Evolutionary conservation across 139 green algal species (phyloP), one percentile per base, ranked within the genome.

Genomic region (Coelastrella sp.): DNA sequence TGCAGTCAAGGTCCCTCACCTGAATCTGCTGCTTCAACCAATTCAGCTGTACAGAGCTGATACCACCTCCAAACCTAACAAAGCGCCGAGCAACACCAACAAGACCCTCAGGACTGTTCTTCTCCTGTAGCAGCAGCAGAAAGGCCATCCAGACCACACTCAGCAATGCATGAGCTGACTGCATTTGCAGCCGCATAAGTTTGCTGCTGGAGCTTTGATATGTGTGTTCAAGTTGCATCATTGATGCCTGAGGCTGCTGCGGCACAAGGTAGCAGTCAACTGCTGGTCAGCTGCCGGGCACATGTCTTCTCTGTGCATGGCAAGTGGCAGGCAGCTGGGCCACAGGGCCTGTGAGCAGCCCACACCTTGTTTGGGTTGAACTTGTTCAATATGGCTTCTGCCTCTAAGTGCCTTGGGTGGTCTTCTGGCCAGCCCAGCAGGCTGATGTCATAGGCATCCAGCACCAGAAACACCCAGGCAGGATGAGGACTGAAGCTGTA

Each of bases 361-460:
- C 35, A 49, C 35, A 94, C 94, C 89, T 93, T 74, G 85, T 97
- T 97, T 15, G 95, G 93, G 88, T 98, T 97, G 24, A 91, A 57
- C n/a, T 80, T 70, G 35, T 90, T 76, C 25, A 97, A 89, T 57
- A 95, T 89, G 6, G 27, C 10, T 9, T 63, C n/a, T 4, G 96
- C 96, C 76, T 93, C 68, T 80, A 94, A 24, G 25, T 96, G 93
- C 75, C 88, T 87, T 27, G 93, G 93, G 90, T 97, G 94, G 6
- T 70, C 90, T 17, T 61, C 72, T 14, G 91, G 83, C 89, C 93
- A 95, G 24, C 95, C 95, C 35, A 96, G 79, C 57, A 95, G 87
- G 9, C 63, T 90, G 4, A 97, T 81, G 76, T 99, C 97, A 88
- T 98, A 99, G 0, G 87, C 91, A 87, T 99, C 97, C 9, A 98